A percentile compares a stretch with the other conserved stretches of the same genome.
Evolutionary conservation across 257 asterid species (phyloP).

Genomic region (Solanum raphanifolium): DNA sequence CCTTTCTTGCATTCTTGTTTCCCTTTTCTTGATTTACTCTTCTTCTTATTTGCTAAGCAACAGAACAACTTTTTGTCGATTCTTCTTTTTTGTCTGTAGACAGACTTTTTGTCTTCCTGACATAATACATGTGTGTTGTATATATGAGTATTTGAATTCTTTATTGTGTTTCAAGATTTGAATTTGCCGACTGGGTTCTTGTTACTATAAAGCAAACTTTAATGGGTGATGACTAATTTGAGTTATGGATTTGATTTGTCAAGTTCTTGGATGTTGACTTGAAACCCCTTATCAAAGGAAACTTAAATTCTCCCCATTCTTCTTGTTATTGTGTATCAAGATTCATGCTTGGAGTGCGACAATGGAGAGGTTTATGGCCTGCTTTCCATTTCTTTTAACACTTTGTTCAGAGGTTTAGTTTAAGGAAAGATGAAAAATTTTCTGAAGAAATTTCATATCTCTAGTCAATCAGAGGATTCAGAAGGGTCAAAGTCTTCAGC

Average conservation of each 20-base stretch:
- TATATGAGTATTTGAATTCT: neutral
- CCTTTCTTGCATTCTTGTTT: neutral
- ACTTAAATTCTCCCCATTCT: constrained; percentile 3
- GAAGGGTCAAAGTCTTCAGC: constrained; percentile 61
- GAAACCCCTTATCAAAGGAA: neutral
- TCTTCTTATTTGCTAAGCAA: neutral
- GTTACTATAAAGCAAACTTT: constrained; percentile 12
- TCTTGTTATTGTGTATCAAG: constrained; percentile 10
- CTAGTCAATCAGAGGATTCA: constrained; percentile 64
- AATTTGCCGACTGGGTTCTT: neutral
- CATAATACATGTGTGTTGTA: neutral
- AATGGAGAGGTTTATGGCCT: constrained; percentile 50
- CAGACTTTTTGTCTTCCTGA: neutral
- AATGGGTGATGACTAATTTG: constrained; percentile 8
- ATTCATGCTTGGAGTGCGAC: constrained; percentile 43
- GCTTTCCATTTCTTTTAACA: constrained; percentile 40
- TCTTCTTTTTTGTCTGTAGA: neutral
- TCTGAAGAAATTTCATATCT: constrained; percentile 73
- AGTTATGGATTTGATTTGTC: neutral
- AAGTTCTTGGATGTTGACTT: constrained; percentile 27
- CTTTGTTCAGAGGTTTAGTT: constrained; percentile 9
- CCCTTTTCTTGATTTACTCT: constrained; percentile 4
- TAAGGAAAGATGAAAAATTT: constrained; percentile 52
- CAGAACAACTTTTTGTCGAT: neutral
- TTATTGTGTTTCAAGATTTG: neutral